phyloP scores from a whole-genome alignment of 163 green algal genomes.

The Scenedesmus sp. region DNA sequence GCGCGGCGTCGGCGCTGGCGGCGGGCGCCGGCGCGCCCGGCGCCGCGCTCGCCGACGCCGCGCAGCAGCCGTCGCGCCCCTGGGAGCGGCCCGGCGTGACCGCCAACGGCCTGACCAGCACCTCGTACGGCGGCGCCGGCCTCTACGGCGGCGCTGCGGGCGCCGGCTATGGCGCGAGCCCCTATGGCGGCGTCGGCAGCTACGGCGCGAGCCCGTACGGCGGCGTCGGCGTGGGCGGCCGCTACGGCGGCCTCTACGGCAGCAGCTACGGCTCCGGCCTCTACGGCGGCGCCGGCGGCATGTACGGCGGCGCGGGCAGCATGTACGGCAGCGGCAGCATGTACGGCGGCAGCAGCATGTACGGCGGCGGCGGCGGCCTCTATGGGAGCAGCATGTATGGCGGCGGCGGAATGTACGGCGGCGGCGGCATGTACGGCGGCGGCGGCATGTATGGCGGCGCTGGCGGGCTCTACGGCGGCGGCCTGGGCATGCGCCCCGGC shows the following conservation, averaged over 20 bases:
- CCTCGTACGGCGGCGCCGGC: conserved; percentile 43
- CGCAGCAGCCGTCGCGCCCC: conserved; percentile 22
- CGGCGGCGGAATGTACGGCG: conserved; percentile 6
- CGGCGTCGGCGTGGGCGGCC: conserved; percentile 44
- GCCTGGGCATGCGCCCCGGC: conserved; percentile 10
- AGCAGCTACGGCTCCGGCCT: conserved; percentile 41
- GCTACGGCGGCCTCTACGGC: conserved; percentile 52
- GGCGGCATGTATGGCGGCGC: conserved; percentile 25
- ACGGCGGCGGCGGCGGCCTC: conserved; percentile 38
- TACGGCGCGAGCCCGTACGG: conserved; percentile 52
- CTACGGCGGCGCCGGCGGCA: conserved; percentile 39
- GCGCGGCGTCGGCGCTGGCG: not conserved
- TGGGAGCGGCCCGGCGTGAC: conserved; percentile 37
- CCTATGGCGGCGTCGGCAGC: conserved; percentile 49
- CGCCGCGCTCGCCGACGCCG: not conserved
- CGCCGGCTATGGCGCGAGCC: conserved; percentile 25
- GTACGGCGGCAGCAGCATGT: conserved; percentile 46
- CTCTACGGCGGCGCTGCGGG: conserved; percentile 50
- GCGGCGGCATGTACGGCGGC: conserved; percentile 25
- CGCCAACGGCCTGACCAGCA: conserved; percentile 11
- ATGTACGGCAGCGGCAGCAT: conserved; percentile 49
- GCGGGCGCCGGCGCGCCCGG: too few species aligned
- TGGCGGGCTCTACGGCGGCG: too few species aligned
- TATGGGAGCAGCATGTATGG: conserved; percentile 57
- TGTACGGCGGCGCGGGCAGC: conserved; percentile 50